phyloP scores from a whole-genome alignment of 306 rosid genomes.

The Vachellia pachyceras region DNA sequence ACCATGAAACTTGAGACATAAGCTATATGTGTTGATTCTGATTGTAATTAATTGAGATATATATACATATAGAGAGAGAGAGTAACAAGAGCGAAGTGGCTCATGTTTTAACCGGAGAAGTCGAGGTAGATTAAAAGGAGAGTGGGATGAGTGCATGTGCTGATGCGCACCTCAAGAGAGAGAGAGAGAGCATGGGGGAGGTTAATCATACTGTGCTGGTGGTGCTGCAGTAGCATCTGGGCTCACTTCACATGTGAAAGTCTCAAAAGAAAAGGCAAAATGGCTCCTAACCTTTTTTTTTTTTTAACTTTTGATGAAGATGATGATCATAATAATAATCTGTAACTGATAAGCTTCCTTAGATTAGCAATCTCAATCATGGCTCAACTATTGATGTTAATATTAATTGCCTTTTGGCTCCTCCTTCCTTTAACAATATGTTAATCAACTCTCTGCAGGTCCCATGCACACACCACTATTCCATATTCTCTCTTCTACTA shows the following conservation, averaged over 20 bases:
- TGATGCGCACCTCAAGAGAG: constrained; percentile 22
- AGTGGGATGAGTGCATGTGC: constrained; percentile 48
- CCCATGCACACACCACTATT: constrained; percentile 9
- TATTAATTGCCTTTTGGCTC: constrained; percentile 34
- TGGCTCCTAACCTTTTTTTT: background rate
- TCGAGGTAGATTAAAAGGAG: background rate
- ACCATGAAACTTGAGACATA: background rate
- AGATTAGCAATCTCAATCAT: constrained; percentile 46
- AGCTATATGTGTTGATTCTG: background rate
- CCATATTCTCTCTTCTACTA: background rate
- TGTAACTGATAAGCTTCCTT: constrained; percentile 31
- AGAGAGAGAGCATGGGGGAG: too few species aligned
- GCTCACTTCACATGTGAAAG: constrained; percentile 55
- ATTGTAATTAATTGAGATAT: too few species aligned
- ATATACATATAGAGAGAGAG: too few species aligned
- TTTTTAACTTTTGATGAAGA: constrained; percentile 16
- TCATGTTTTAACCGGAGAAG: too few species aligned
- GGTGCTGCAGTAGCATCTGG: constrained; percentile 43
- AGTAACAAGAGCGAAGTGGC: too few species aligned
- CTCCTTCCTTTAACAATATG: constrained; percentile 4
- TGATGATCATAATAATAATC: constrained; percentile 19
- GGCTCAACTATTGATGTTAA: constrained; percentile 31
- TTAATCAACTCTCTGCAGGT: constrained; percentile 35
- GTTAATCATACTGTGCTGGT: constrained; percentile 12
- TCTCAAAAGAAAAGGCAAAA: constrained; percentile 38